phyloP scores from a whole-genome alignment of 2,329 filamentous ascomycete species.

The Fusarium multiceps region DNA sequence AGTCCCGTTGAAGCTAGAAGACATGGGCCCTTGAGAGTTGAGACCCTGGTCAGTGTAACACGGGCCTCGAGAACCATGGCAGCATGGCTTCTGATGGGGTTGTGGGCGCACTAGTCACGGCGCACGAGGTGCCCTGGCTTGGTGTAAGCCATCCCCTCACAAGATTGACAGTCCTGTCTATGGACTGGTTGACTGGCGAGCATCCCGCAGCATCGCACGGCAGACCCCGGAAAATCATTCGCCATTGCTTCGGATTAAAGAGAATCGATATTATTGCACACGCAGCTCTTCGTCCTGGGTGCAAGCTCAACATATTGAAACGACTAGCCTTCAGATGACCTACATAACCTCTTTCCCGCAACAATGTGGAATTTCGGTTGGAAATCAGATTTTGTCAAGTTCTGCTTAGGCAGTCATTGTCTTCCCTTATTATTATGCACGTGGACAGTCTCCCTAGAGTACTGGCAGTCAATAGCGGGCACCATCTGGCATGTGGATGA shows the following conservation, averaged over 20 bases:
- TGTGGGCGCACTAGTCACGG: conserved; percentile 41
- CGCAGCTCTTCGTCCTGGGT: conserved; percentile 1
- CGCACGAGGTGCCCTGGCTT: conserved; percentile 50
- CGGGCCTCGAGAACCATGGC: conserved; percentile 35
- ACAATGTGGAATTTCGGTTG: background rate
- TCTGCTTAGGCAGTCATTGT: background rate
- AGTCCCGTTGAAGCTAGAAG: conserved; percentile 19
- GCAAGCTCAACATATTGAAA: conserved; percentile 6
- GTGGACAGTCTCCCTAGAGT: conserved; percentile 4
- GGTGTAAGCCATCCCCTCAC: conserved; percentile 41
- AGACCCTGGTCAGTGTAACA: conserved; percentile 13
- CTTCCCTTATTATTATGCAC: background rate
- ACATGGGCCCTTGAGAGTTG: conserved; percentile 7
- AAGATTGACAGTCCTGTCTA: conserved; percentile 31
- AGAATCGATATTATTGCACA: background rate
- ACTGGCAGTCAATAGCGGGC: conserved; percentile 23
- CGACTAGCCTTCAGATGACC: conserved; percentile 30
- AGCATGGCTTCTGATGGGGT: conserved; percentile 36
- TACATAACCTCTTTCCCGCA: conserved; percentile 6
- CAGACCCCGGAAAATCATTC: conserved; percentile 18
- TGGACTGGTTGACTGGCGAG: conserved; percentile 29
- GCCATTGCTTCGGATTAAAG: conserved; percentile 2
- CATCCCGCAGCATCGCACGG: conserved; percentile 22
- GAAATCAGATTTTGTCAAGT: background rate
- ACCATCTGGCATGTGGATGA: conserved; percentile 42